Evolutionary conservation across 2,329 filamentous ascomycete species (phyloP), one percentile per base, ranked within the genome.

Genomic region (Madurella fahalii): DNA sequence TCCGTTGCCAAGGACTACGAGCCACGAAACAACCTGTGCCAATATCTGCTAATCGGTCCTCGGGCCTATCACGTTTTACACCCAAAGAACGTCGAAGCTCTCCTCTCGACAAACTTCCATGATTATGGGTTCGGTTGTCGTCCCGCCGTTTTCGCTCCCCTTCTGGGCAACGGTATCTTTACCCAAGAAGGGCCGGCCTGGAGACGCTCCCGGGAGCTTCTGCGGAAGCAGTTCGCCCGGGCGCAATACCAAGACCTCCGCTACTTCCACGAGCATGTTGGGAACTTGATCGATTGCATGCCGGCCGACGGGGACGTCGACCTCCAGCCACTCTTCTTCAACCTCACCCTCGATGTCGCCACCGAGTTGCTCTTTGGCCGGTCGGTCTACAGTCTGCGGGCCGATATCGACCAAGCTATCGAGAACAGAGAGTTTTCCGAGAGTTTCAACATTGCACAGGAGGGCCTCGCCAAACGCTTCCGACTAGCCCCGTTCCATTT

Each of bases 351-450:
- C 18, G 80, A 84, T 56, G 77, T 75, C 0, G 76, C 80, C 0
- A 84, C 80, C 0, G 77, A 78, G 40, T 78, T 84, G 53, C 67
- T 85, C 7, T 2, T 82, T 84, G 81, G 81, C 15, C 70, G 79
- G 58, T 74, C 73, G 16, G 59, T 69, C 1, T 60, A 68, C 31
- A 65, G 62, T 5, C 50, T 64, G n/a, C 50, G 60, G 15, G 57
- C 49, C 39, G 52, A 53, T 53, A 46, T 53, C 11, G 52, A 56
- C 18, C 58, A 63, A 46, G 60, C 37, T 40, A 63, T 32, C 2
- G 56, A 53, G 20, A 62, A 58, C 47, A 25, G 25, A 25, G 25
- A 25, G 7, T 25, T 25, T 25, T 25, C 25, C 7, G 62, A 70
- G 40, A 66, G 67, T 7, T 75, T 77, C 56, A 65, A 68, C 7